Evolutionary conservation across 768 basidiomycete species (phyloP).

Genomic region (Lactifluus pinguis): DNA sequence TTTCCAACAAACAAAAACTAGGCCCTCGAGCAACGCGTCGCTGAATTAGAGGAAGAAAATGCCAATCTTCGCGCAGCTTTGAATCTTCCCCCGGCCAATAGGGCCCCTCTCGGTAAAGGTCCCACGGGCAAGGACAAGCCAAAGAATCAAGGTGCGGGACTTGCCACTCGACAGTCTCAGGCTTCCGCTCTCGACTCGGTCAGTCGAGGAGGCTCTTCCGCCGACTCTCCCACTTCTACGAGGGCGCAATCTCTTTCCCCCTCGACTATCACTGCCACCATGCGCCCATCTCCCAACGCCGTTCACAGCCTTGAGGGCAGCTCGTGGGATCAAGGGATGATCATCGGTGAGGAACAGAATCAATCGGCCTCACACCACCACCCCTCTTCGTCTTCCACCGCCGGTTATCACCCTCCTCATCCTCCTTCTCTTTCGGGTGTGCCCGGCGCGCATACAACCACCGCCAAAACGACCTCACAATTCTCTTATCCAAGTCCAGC

Average conservation of each 20-base stretch:
- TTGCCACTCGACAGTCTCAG: slow-evolving; percentile 1
- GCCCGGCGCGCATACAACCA: neutral
- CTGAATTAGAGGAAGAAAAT: slow-evolving; percentile 82
- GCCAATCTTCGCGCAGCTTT: slow-evolving; percentile 59
- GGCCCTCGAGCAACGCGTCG: slow-evolving; percentile 74
- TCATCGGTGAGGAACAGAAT: slow-evolving; percentile 41
- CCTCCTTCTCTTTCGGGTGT: slow-evolving; percentile 12
- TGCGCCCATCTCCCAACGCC: slow-evolving; percentile 26
- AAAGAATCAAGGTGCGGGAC: slow-evolving; percentile 24
- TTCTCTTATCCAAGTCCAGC: slow-evolving; percentile 18
- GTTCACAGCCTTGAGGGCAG: slow-evolving; percentile 38
- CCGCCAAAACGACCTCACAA: neutral
- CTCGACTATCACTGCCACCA: slow-evolving; percentile 40
- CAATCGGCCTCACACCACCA: slow-evolving; percentile 23
- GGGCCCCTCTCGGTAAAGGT: slow-evolving; percentile 69
- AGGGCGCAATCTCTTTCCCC: slow-evolving; percentile 59
- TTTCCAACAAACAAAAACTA: slow-evolving; percentile 27
- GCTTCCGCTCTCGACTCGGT: slow-evolving; percentile 14
- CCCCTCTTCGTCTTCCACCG: slow-evolving; percentile 31
- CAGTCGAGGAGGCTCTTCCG: slow-evolving; percentile 19
- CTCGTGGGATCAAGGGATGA: slow-evolving; percentile 45
- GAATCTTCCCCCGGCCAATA: slow-evolving; percentile 62
- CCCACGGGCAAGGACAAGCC: slow-evolving; percentile 84
- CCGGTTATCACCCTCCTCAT: neutral
- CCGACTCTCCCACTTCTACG: slow-evolving; percentile 34